Conservation (phyloP, 495 filamentous ascomycete species). For the Poronia punctata region DNA sequence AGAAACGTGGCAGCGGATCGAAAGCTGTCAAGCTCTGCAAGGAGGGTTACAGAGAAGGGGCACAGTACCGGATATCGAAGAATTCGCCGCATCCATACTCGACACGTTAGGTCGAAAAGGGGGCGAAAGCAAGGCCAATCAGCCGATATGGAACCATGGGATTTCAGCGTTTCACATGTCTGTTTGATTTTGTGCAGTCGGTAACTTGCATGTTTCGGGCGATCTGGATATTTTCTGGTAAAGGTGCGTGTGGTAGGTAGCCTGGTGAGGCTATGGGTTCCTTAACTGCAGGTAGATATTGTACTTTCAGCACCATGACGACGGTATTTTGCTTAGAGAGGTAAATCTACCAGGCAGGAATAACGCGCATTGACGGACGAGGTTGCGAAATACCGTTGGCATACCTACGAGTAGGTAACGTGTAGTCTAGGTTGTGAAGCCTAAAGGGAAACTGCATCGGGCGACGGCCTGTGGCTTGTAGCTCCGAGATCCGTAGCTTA, state of each 20-base stretch:
- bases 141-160: neutral
- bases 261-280: neutral
- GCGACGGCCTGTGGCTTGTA: too few species aligned
- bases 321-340: too few species aligned
- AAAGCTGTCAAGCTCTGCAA: constrained; percentile 6
- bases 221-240: constrained; percentile 1
- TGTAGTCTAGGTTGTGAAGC: too few species aligned
- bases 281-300: constrained; percentile 3
- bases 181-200: constrained; percentile 4
- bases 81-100: constrained; percentile 2
- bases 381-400: too few species aligned
- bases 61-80: constrained; percentile 2
- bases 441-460: too few species aligned
- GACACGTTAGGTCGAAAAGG: constrained; percentile 7
- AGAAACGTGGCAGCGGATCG: constrained; percentile 3
- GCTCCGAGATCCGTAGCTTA: too few species aligned
- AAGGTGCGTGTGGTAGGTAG: neutral
- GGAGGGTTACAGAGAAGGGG: constrained; percentile 4
- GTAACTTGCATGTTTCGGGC: constrained; percentile 2
- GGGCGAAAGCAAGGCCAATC: neutral
- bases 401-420: too few species aligned
- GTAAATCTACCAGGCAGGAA: neutral
- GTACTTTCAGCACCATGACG: too few species aligned
- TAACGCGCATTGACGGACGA: too few species aligned
- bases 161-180: constrained; percentile 3